Base-by-base conservation (phyloP, 768 basidiomycete species). In the Russula foetens region DNA sequence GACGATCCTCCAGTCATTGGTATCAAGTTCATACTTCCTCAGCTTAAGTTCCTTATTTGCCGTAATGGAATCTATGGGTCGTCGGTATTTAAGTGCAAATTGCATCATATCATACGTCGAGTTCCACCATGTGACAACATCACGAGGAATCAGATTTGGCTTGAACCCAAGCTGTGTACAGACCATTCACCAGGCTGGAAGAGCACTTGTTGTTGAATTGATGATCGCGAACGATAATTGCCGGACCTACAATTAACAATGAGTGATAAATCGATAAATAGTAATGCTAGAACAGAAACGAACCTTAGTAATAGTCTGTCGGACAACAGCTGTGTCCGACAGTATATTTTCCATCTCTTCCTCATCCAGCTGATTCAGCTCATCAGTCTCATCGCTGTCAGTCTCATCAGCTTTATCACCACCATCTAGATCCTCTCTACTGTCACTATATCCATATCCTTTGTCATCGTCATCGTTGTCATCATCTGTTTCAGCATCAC, bases 121-220 rank as follows among this genome's bases (percentile, higher is more conserved):
- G 45, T 72, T 72, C 71, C 70, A 73, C 0, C 59, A 7, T 1
- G 71, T 73, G 0, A 50, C 4, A 5, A 73, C 66, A 60, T 74
- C 68, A 0, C n/a, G 29, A 23, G 43, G 43, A 5, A 54, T 19
- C 12, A 54, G n/a, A 24, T 29, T 6, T 39, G 43, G 14, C 29
- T 54, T 54, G 1, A 33, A 33, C 9, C 31, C 31, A 33, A 33
- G 31, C 9, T 33, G 31, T 5, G 31, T 33, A 33, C 31, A 33
- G 31, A 33, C 31, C 9, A 9, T 33, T 9, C 41, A 7, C 53
- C 53, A 55, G 1, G 53, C 21, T 8, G 29, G 44, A 21, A 55
- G 53, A 21, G 53, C 44, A 14, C 45, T 55, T 23, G 53, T 55
- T 5, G 44, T 55, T 1, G 44, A 55, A 1, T 21, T 11, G 3